Base-by-base conservation (phyloP, 1,284 basidiomycete genomes). In the Sutorius eximius region DNA sequence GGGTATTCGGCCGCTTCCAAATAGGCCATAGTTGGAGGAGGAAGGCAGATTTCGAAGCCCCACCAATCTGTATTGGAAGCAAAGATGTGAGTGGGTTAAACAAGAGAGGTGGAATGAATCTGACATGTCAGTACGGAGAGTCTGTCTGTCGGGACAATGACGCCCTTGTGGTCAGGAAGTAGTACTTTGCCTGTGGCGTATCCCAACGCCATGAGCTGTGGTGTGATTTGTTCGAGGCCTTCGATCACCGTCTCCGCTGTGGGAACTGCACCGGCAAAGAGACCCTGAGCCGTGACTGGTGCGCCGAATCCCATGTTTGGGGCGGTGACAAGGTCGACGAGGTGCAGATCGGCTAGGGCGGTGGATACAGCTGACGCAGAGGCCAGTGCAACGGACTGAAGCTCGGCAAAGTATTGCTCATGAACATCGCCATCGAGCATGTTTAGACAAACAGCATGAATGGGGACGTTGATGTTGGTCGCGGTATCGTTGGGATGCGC, bases 71-170 rank as follows among this genome's bases (percentile, higher is more conserved):
- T 32, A 15, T 38, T 34, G 1, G 24, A 56, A 42, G 38, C 11
- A 51, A 52, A 48, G 7, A 40, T 18, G 53, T 67, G 45, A 62
- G 56, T 18, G n/a, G 2, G 42, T 41, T 32, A 15, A 52, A 42
- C 0, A 16, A 34, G 30, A 49, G 40, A 38, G 6, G 41, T 49
- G 43, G 59, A 46, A 54, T 45, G 18, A 55, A 36, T 68, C 81
- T 68, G 67, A 91, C 88, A 91, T n/a, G 89, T 89, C 22, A 92
- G 72, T 16, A 87, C 78, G 12, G 87, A 89, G 69, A 91, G 82
- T 45, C 89, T 79, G 65, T 92, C 89, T 2, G 75, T 81, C 1
- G 89, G 90, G 3, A 88, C 89, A 62, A 84, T 77, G 44, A 92
- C 69, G 3, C 83, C 84, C 56, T 75, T 77, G 67, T 92, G 89